Conservation (phyloP, 495 filamentous ascomycete genomes). For the Monascus purpureus region DNA sequence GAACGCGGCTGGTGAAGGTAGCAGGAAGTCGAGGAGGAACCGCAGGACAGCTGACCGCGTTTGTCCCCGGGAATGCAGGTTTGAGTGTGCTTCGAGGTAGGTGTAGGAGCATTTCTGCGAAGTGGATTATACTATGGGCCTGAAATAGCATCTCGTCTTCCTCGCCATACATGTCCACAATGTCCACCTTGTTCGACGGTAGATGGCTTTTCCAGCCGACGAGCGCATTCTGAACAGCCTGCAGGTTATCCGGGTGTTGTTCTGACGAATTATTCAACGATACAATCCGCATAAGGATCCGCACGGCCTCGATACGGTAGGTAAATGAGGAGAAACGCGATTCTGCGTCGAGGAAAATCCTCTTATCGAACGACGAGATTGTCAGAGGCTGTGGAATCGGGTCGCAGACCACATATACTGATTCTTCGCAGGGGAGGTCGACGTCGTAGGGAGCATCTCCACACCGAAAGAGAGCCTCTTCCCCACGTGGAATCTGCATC, state of each 20-base stretch:
- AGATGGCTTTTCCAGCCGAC: constrained; percentile 5
- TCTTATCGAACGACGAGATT: too few relatives aligned
- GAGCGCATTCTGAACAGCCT: constrained; percentile 5
- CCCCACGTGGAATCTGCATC: neutral
- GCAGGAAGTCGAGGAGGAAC: constrained; percentile 1
- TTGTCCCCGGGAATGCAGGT: neutral
- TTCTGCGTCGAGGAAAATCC: too few relatives aligned
- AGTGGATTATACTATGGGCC: constrained; percentile 4
- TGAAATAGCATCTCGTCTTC: constrained; percentile 8
- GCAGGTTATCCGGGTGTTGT: constrained; percentile 4
- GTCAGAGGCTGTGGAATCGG: too few relatives aligned
- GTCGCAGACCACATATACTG: too few relatives aligned
- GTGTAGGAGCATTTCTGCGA: constrained; percentile 5
- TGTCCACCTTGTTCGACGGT: constrained; percentile 3
- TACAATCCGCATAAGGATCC: constrained; percentile 3
- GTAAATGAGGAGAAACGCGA: constrained; percentile 4
- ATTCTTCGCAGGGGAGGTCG: neutral
- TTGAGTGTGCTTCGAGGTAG: constrained; percentile 6
- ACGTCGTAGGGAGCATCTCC: constrained; percentile 1
- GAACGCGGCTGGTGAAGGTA: constrained; percentile 4
- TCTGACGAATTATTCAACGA: constrained; percentile 2
- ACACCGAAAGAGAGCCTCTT: constrained; percentile 2
- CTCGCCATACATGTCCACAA: constrained; percentile 4
- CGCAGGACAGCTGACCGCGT: neutral
- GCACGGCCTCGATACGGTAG: constrained; percentile 6